Evolutionary conservation across 148 eudicot species (phyloP), one percentile per base, ranked within the genome.

Genomic region (Cornus controversa): DNA sequence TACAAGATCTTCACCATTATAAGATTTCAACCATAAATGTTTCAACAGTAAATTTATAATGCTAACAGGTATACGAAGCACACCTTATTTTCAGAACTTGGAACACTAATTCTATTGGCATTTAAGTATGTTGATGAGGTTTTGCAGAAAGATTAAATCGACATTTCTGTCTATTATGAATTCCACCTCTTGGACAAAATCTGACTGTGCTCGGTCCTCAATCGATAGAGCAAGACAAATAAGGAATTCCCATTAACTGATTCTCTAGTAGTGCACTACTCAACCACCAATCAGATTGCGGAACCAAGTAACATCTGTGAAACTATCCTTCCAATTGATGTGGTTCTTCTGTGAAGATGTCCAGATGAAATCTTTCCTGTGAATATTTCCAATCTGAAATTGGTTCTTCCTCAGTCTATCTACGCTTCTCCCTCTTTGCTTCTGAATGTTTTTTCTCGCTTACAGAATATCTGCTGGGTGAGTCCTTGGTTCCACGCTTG

Each of bases 401-500:
- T 1, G 16, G 0, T 31, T 65, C 13, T 40, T n/a, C 74, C 70
- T 60, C 78, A 73, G 4, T 79, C 65, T 83, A 75, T 66, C 80
- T 79, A 76, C 77, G 72, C 67, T 70, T 84, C 83, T 86, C 86
- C 66, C 79, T 82, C 84, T 78, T 89, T 18, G 71, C 26, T 26
- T 86, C 84, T 72, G 80, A 34, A 40, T 68, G 60, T 53, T 80
- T 85, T 82, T 65, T 79, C 42, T 70, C 85, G 15, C 84, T 76
- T 37, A 79, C 54, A 67, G 81, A 80, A 76, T 86, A 81, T 79
- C 83, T 79, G 71, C 79, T 81, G 3, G 79, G 80, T 64, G 90
- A 80, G 40, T 79, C 82, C 64, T 62, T 84, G 53, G 76, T 66
- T 78, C 73, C 72, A 78, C 83, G 88, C 84, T 87, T 89, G 77